A percentile compares a stretch with the other conserved stretches of the same genome.
These are phyloP conservation scores for Camellia sinensis DNA, from an alignment of 148 eudicot species.

Conservation along the genomic window DNA sequence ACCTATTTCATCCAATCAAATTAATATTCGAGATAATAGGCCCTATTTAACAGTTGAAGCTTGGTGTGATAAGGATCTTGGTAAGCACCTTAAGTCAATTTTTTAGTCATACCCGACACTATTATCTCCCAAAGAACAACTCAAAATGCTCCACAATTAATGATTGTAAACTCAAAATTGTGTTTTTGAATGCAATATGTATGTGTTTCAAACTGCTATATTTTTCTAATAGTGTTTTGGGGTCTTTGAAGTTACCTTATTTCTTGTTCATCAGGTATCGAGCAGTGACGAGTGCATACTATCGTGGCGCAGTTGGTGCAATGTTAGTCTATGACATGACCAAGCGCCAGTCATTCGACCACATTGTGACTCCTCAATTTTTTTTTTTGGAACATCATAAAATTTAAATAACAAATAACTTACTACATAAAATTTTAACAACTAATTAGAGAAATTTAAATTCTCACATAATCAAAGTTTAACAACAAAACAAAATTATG, in stretches of 20 bases:
- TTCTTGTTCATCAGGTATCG: conserved; percentile 38
- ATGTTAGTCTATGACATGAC: conserved; percentile 62
- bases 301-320: conserved; percentile 65
- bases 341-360: conserved; percentile 56
- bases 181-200: neutral
- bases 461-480: too few species aligned
- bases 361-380: too few species aligned
- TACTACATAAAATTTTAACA: too few species aligned
- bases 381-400: too few species aligned
- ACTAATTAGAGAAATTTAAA: too few species aligned
- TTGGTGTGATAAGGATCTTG: too few species aligned
- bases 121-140: too few species aligned
- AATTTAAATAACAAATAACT: too few species aligned
- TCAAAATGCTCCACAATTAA: neutral
- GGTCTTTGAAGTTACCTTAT: neutral
- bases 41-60: too few species aligned
- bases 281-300: conserved; percentile 66
- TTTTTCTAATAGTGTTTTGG: neutral
- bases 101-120: neutral
- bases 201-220: neutral
- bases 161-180: neutral
- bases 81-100: neutral
- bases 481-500: too few species aligned
- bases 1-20: too few species aligned
- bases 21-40: too few species aligned